A percentile compares a stretch with the other conserved stretches of the same genome.
Conservation (phyloP, 2,329 filamentous ascomycete species). For the Calonectria naviculata region DNA sequence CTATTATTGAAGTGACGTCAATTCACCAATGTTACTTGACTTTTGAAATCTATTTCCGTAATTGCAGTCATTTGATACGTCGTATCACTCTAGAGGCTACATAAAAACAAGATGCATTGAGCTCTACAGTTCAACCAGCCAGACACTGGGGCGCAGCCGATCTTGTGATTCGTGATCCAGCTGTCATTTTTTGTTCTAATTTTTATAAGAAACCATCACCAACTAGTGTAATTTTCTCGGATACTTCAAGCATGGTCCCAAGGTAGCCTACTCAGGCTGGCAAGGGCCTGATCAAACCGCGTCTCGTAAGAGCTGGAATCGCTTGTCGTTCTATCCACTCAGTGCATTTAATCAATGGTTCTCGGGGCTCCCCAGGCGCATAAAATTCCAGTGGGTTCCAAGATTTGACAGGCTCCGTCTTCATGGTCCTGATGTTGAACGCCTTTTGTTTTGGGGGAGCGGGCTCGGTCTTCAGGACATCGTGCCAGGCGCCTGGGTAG, state of each 20-base stretch:
- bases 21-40: not conserved
- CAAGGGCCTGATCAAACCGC: not conserved
- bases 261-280: not conserved
- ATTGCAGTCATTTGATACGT: too few species aligned
- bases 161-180: too few species aligned
- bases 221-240: too few species aligned
- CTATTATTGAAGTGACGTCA: not conserved
- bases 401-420: slow-evolving; percentile 14
- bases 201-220: too few species aligned
- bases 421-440: slow-evolving; percentile 14
- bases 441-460: slow-evolving; percentile 18
- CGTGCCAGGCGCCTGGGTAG: not conserved
- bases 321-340: slow-evolving; percentile 19
- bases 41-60: too few species aligned
- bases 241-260: not conserved
- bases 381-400: slow-evolving; percentile 14
- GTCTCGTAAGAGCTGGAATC: not conserved
- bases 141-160: too few species aligned
- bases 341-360: slow-evolving; percentile 14
- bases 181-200: too few species aligned
- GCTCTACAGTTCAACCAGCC: too few species aligned
- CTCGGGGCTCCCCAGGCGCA: not conserved
- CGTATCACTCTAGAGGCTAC: too few species aligned
- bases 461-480: not conserved
- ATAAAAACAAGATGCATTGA: too few species aligned